Percentiles rank a stretch among this genome's conserved stretches.
phyloP scores from a whole-genome alignment of 2,329 filamentous ascomycete genomes.

The Aspergillus spinulosporus region DNA sequence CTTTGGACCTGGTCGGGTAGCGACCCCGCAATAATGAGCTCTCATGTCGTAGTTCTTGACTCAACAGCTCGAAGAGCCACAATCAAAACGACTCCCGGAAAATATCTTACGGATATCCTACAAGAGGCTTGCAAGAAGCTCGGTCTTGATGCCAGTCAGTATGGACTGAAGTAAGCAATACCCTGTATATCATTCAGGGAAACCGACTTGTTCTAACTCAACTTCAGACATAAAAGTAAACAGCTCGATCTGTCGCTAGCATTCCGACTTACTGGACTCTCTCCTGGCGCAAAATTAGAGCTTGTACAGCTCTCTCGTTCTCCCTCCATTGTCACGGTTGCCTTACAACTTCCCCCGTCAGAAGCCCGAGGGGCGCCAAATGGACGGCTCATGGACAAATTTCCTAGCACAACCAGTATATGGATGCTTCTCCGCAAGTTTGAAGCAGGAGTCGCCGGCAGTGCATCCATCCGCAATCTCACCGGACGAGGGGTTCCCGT shows the following conservation, averaged over 20 bases:
- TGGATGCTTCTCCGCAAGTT: constrained; percentile 91
- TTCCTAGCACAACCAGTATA: constrained; percentile 81
- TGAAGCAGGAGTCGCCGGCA: constrained; percentile 70
- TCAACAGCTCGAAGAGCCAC: constrained; percentile 73
- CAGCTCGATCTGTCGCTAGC: constrained; percentile 80
- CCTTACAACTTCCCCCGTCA: constrained; percentile 74
- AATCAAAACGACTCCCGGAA: constrained; percentile 80
- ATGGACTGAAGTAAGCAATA: constrained; percentile 70
- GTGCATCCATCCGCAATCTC: constrained; percentile 68
- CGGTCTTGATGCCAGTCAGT: constrained; percentile 69
- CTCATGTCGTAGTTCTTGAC: constrained; percentile 85
- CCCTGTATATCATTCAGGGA: not conserved
- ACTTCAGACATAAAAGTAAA: constrained; percentile 73
- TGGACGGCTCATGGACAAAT: constrained; percentile 75
- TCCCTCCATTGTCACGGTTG: constrained; percentile 80
- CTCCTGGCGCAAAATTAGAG: constrained; percentile 85
- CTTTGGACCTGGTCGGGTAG: constrained; percentile 2
- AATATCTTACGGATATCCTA: constrained; percentile 79
- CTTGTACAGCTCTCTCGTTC: constrained; percentile 85
- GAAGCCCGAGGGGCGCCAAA: constrained; percentile 64
- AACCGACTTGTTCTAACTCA: constrained; percentile 10
- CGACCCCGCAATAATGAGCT: constrained; percentile 63
- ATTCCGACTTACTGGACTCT: constrained; percentile 78
- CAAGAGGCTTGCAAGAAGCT: constrained; percentile 86
- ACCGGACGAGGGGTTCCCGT: constrained; percentile 75